Evolutionary conservation across 352 stramenopile genomes (phyloP).

Genomic region (Pythium guiyangense): DNA sequence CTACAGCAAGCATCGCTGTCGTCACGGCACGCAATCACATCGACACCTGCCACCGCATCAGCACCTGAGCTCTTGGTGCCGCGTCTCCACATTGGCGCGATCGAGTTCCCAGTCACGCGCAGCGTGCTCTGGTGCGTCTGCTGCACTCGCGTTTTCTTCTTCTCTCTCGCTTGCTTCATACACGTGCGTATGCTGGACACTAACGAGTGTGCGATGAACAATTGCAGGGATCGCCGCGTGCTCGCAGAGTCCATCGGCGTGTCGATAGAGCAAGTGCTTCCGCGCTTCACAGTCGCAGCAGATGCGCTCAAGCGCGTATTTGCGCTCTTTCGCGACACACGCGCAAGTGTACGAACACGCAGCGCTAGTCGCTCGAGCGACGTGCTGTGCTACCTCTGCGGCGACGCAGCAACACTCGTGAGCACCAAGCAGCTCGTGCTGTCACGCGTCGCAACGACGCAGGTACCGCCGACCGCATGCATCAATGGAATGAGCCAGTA

Average conservation of each 20-base stretch:
- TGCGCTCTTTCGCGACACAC: conserved; percentile 15
- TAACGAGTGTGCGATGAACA: not conserved
- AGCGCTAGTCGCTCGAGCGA: not conserved
- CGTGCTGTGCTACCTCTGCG: conserved; percentile 39
- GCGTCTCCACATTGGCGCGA: conserved; percentile 45
- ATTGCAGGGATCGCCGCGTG: conserved; percentile 51
- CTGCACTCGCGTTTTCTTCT: not conserved
- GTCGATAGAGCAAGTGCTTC: conserved; percentile 40
- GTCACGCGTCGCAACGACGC: conserved; percentile 22
- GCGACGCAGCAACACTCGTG: conserved; percentile 12
- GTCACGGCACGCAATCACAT: not conserved
- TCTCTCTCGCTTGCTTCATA: not conserved
- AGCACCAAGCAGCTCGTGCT: conserved; percentile 9
- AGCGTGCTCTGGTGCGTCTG: conserved; percentile 54
- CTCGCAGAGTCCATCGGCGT: conserved; percentile 35
- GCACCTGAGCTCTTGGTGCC: not conserved
- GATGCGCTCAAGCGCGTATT: conserved; percentile 49
- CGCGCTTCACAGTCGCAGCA: conserved; percentile 37
- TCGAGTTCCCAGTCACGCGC: conserved; percentile 66
- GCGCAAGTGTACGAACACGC: not conserved
- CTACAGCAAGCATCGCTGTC: not conserved
- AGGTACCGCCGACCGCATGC: conserved; percentile 8
- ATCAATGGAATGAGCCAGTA: no score
- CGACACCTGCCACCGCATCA: conserved; percentile 10
- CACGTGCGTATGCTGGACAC: not conserved